Percentiles rank a stretch among this genome's conserved stretches.
Evolutionary conservation across 345 rosid species (phyloP).

Genomic region (Corchorus olitorius): DNA sequence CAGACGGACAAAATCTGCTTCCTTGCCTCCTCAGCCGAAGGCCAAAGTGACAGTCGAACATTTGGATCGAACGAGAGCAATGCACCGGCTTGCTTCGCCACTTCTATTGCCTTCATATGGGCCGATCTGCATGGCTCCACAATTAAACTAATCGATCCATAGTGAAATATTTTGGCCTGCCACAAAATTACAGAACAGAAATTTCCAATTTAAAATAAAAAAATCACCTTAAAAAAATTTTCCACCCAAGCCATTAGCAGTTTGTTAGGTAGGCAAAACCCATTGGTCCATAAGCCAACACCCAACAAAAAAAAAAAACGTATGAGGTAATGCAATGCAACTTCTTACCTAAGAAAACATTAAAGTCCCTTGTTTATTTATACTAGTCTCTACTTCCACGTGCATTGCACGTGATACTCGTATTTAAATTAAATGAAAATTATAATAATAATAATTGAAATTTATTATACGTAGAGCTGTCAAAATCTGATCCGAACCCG

Average conservation of each 20-base stretch:
- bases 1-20: constrained; percentile 90
- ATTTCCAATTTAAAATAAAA: neutral
- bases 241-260: too few relatives aligned
- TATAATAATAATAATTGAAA: too few relatives aligned
- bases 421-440: too few relatives aligned
- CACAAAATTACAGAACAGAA: neutral
- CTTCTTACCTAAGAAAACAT: neutral
- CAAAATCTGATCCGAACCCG: too few relatives aligned
- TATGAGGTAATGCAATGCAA: neutral
- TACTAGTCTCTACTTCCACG: too few relatives aligned
- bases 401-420: too few relatives aligned
- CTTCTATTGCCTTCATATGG: constrained; percentile 89
- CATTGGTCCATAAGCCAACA: neutral
- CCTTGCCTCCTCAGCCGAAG: constrained; percentile 81
- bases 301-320: neutral
- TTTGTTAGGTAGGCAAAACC: constrained; percentile 2
- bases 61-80: constrained; percentile 95
- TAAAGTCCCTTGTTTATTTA: neutral
- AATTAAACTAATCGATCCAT: constrained; percentile 95
- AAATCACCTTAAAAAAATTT: neutral
- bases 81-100: constrained; percentile 85
- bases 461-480: too few relatives aligned
- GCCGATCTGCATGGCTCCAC: constrained; percentile 99
- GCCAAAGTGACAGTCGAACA: constrained; percentile 93
- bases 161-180: constrained; percentile 89